phyloP scores from a whole-genome alignment of 148 eudicot species.

The Rhododendron molle region DNA sequence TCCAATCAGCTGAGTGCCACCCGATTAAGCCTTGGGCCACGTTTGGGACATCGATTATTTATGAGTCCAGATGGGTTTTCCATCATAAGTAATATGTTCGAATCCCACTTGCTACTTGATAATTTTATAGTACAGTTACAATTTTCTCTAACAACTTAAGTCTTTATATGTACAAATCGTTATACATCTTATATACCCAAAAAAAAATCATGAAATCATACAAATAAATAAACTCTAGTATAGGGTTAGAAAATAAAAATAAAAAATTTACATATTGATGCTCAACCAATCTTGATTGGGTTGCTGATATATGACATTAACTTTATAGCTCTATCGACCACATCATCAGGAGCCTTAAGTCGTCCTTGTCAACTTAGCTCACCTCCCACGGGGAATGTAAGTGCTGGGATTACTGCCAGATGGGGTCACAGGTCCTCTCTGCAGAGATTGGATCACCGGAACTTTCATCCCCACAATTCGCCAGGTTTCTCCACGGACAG shows the following conservation, averaged over 20 bases:
- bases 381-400: slow-evolving; percentile 7
- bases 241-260: too few species aligned
- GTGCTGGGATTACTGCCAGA: slow-evolving; percentile 16
- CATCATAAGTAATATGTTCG: too few species aligned
- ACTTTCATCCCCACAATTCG: background rate
- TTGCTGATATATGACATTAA: background rate
- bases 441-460: slow-evolving; percentile 10
- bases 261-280: background rate
- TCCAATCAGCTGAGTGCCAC: too few species aligned
- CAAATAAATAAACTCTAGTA: too few species aligned
- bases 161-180: too few species aligned
- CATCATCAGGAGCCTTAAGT: background rate
- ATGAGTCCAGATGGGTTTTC: too few species aligned
- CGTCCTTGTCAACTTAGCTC: background rate
- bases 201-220: too few species aligned
- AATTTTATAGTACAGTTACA: background rate
- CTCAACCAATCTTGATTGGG: background rate
- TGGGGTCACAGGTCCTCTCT: slow-evolving; percentile 13
- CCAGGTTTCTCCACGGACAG: background rate
- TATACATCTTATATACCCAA: background rate
- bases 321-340: too few species aligned
- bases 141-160: background rate
- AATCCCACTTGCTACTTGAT: too few species aligned
- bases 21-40: too few species aligned
- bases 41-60: too few species aligned